Conservation (phyloP, 2,329 filamentous ascomycete species). For the Colletotrichum viniferum region DNA sequence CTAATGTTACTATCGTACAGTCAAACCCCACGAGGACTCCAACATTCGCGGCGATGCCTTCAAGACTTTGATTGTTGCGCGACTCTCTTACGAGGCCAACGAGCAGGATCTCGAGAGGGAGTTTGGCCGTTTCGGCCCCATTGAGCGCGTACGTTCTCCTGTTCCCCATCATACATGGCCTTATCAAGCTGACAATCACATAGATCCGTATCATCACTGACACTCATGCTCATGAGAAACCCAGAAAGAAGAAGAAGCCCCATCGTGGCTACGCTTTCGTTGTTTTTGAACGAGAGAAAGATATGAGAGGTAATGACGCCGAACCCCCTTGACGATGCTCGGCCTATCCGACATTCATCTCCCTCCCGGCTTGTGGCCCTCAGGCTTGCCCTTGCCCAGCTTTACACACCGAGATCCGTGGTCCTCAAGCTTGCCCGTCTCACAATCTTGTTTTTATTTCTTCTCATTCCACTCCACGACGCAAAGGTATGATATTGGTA, state of each 20-base stretch:
- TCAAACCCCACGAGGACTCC: constrained; percentile 81
- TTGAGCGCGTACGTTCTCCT: constrained; percentile 74
- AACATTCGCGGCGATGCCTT: constrained; percentile 93
- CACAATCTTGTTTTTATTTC: constrained; percentile 32
- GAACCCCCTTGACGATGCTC: constrained; percentile 10
- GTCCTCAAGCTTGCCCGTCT: constrained; percentile 65
- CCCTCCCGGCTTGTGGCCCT: constrained; percentile 45
- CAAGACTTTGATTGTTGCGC: constrained; percentile 91
- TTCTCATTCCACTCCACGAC: constrained; percentile 24
- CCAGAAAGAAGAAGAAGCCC: constrained; percentile 79
- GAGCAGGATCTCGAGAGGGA: constrained; percentile 91
- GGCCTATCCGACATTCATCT: constrained; percentile 21
- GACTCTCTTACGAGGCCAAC: constrained; percentile 87
- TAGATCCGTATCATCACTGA: constrained; percentile 89
- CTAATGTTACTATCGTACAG: constrained; percentile 46
- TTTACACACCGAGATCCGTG: constrained; percentile 51
- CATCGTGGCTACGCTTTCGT: constrained; percentile 95
- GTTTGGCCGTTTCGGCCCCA: constrained; percentile 90
- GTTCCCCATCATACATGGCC: background rate
- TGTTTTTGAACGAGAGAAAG: constrained; percentile 94
- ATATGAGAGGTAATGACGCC: constrained; percentile 90
- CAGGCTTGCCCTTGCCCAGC: constrained; percentile 43
- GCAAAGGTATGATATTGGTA: constrained; percentile 50
- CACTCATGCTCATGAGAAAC: constrained; percentile 69
- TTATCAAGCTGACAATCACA: constrained; percentile 5